Evolutionary conservation across 2,329 filamentous ascomycete genomes (phyloP), one percentile per base, ranked within the genome.

Genomic region (Catunica adiposa): DNA sequence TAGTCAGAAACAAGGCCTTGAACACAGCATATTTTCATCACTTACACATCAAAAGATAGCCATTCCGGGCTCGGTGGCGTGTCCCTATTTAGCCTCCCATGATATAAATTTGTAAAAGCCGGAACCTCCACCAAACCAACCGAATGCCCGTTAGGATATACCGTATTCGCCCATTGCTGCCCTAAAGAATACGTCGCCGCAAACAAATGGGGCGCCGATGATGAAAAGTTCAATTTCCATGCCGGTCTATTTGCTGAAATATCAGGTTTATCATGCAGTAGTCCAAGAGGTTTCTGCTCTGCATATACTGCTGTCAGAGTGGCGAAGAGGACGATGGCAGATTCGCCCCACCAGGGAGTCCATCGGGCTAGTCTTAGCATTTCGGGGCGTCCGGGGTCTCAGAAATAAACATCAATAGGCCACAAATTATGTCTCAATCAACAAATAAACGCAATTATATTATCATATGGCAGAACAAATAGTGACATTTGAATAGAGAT

Each of bases 161-260:
- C 71, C 1, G 73, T 74, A 63, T 76, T 75, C 40, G 70, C 64
- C 70, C 71, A 74, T 64, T 76, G 71, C 57, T 74, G 70, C 3
- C 76, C 63, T 3, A 76, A 66, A 2, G 69, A 67, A 56, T 71
- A 67, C 2, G 69, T 63, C 1, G 73, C 73, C 37, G 71, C 69
- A 61, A 76, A 74, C 40, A 75, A 68, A 58, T 74, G 71, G 2
- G 73, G 73, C 6, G 69, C 66, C 11, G 71, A 60, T 1, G 72
- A 74, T 1, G 71, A 71, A 63, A 71, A 76, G 63, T 75, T 72
- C 56, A 74, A 64, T 9, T 37, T 17, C 56, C 40, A 42, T 14
- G 61, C 62, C 62, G 66, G 65, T 48, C 11, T 34, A 34, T n/a
- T n/a, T n/a, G 11, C 29, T 34, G 5, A 5, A 34, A 34, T 34